Base-by-base conservation (phyloP, 371 early-diverging fungal genomes). In the Mucor indicus region DNA sequence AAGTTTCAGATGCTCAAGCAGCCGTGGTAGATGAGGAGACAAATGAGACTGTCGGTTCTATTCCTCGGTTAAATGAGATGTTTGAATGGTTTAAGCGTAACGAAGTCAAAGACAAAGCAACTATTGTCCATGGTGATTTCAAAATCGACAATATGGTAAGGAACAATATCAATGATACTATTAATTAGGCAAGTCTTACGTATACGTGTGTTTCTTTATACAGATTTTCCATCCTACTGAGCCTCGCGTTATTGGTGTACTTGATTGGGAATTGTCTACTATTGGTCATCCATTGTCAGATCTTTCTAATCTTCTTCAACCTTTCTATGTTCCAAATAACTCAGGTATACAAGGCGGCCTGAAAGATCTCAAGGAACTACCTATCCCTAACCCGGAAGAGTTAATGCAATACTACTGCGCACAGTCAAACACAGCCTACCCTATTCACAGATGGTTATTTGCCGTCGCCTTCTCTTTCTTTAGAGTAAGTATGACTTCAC, bases 191-290 rank as follows among this genome's bases (percentile, higher is more conserved):
- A n/a, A n/a, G n/a, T n/a, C n/a, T n/a, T n/a, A n/a, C n/a, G n/a
- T n/a, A n/a, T n/a, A n/a, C n/a, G n/a, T n/a, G n/a, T n/a, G n/a
- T n/a, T n/a, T n/a, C n/a, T n/a, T n/a, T n/a, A n/a, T n/a, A n/a
- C n/a, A 75, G 79, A 50, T 89, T 7, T 93, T 86, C 75, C 90
- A 92, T 55, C 86, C 90, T 39, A 81, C 80, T 9, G 78, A 88
- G 29, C 77, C 89, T 16, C 62, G 69, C 2, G 86, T 96, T 9
- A 88, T 94, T 63, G 95, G 92, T n/a, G 74, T 95, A 23, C 77
- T 96, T 23, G 96, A 95, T 60, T 96, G 96, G 95, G 96, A 96
- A 58, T 63, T 96, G 22, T 89, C 91, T 25, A 93, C 96, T 4
- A 83, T 96, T 44, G 96, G 95, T 7, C 93, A 96, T 64, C 96